phyloP scores from a whole-genome alignment of 2,329 filamentous ascomycete genomes.

The Chlorencoelia australis region DNA sequence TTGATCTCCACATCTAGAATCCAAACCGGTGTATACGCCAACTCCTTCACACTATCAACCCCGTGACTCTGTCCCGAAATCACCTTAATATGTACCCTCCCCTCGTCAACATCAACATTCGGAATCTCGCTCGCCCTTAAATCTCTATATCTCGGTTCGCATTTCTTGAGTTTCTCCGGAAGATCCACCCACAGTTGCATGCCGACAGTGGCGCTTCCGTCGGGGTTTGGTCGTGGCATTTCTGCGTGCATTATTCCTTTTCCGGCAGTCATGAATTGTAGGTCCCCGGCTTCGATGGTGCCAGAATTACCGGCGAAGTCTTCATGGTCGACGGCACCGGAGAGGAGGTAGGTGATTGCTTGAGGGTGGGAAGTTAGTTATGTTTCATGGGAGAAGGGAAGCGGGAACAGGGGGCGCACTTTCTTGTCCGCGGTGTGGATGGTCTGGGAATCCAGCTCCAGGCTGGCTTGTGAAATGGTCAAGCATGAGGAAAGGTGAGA shows the following conservation, averaged over 20 bases:
- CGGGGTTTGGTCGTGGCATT: conserved; percentile 74
- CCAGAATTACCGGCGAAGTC: conserved; percentile 82
- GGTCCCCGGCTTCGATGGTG: conserved; percentile 74
- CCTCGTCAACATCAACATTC: conserved; percentile 56
- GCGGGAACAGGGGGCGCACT: neutral
- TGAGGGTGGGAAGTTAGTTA: conserved; percentile 1
- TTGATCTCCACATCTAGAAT: conserved; percentile 72
- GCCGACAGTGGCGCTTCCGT: conserved; percentile 70
- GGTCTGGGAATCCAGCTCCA: conserved; percentile 84
- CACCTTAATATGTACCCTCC: conserved; percentile 72
- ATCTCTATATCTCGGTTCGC: conserved; percentile 88
- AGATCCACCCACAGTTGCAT: conserved; percentile 96
- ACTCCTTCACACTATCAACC: conserved; percentile 75
- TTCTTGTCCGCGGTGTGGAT: conserved; percentile 51
- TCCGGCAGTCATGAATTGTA: conserved; percentile 97
- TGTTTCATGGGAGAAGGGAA: neutral
- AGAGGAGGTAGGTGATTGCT: conserved; percentile 75
- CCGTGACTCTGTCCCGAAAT: conserved; percentile 80
- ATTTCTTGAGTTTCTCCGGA: conserved; percentile 69
- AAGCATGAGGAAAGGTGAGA: conserved; percentile 92
- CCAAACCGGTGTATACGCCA: conserved; percentile 98
- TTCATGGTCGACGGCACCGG: conserved; percentile 80
- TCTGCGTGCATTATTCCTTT: conserved; percentile 89
- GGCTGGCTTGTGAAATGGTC: conserved; percentile 79
- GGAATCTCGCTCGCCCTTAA: conserved; percentile 73